A percentile compares a stretch with the other conserved stretches of the same genome.
These are phyloP conservation scores for Fusarium kyushuense DNA, from an alignment of 2,329 filamentous ascomycete species.

Conservation along the genomic window DNA sequence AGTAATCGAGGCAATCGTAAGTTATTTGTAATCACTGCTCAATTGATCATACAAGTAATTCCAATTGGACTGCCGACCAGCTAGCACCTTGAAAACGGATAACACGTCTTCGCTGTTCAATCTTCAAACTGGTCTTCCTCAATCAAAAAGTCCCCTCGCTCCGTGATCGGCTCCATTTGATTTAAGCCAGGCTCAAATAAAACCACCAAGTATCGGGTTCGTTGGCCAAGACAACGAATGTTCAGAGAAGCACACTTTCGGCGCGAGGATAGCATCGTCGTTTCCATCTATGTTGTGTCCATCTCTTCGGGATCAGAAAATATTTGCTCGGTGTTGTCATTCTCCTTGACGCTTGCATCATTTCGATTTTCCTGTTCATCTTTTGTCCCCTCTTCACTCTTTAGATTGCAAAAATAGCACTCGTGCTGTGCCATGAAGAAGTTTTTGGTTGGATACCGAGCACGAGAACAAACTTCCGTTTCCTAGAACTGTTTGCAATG, in stretches of 20 bases:
- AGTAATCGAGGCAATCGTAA: neutral
- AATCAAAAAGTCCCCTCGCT: neutral
- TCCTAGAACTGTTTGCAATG: neutral
- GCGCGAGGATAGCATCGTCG: neutral
- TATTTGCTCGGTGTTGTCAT: neutral
- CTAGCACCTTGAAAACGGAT: too few species aligned
- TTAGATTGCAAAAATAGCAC: neutral
- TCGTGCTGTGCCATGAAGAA: neutral
- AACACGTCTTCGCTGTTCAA: too few species aligned
- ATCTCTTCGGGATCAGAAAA: too few species aligned
- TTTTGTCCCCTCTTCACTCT: neutral
- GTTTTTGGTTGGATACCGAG: neutral
- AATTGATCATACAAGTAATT: neutral
- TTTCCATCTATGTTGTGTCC: neutral
- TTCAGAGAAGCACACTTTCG: neutral
- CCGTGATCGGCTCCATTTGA: neutral
- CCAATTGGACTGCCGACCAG: neutral
- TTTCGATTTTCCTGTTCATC: neutral
- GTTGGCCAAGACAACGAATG: neutral
- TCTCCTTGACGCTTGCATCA: neutral
- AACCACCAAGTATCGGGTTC: neutral
- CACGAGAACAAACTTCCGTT: neutral
- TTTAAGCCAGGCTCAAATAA: neutral
- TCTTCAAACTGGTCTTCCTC: neutral
- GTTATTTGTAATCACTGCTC: neutral